phyloP scores from a whole-genome alignment of 2,329 filamentous ascomycete species.

The Colletotrichum sp. region DNA sequence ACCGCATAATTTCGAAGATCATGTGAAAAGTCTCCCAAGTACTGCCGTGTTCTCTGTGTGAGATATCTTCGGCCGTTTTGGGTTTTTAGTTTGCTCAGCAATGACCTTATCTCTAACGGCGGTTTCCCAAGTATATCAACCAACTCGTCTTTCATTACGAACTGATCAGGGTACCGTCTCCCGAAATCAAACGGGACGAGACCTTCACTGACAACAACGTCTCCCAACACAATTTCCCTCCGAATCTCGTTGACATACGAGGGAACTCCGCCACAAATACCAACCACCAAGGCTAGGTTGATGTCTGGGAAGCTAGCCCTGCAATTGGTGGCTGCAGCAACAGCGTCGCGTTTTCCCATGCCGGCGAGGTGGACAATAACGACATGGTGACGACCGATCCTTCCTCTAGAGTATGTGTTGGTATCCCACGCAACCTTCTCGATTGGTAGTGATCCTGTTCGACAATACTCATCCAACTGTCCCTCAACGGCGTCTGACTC shows the following conservation, averaged over 20 bases:
- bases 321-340: conserved; percentile 28
- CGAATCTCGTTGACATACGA: neutral
- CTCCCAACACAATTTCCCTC: conserved; percentile 32
- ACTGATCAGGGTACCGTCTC: conserved; percentile 26
- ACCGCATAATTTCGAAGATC: neutral
- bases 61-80: conserved; percentile 18
- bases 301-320: conserved; percentile 37
- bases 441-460: no score
- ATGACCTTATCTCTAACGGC: conserved; percentile 29
- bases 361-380: conserved; percentile 31
- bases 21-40: neutral
- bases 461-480: no score
- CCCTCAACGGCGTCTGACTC: no score
- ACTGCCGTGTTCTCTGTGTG: neutral
- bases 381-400: conserved; percentile 25
- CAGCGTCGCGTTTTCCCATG: conserved; percentile 32
- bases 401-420: no score
- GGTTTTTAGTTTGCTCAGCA: conserved; percentile 21
- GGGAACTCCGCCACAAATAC: conserved; percentile 45
- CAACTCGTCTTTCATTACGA: conserved; percentile 28
- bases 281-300: conserved; percentile 38
- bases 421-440: no score
- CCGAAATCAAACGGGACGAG: conserved; percentile 33
- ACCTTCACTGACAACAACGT: conserved; percentile 35
- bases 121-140: conserved; percentile 30